Evolutionary conservation across 805 yeast species (phyloP), one percentile per base, ranked within the genome.

Genomic region (Sungouiozyma ichnusensis): DNA sequence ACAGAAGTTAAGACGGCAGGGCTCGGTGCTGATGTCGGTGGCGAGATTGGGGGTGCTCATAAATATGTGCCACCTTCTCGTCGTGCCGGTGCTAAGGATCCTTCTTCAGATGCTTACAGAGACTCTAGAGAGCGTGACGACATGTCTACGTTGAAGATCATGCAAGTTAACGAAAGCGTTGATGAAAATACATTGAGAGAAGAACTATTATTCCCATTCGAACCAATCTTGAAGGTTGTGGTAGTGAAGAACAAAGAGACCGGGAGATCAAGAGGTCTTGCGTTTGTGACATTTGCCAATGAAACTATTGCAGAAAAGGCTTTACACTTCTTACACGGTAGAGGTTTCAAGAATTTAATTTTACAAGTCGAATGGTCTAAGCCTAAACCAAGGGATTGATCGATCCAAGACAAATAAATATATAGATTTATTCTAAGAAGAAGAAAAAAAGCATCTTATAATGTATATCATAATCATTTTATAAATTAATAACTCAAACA

Each of bases 251-350:
- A 87, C 68, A 82, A 86, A 68, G 95, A 84, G 55, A 92, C 97
- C 20, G 92, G 95, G 50, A 81, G 81, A 65, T 84, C 95, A 36
- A 83, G 86, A 68, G 99, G 99, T 59, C 79, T 90, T 65, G 97
- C 97, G 4, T 92, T 85, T 65, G 94, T 88, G 50, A 81, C 90
- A 46, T 84, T 84, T 63, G 76, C 73, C 45, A 73, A 79, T 43
- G 77, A 77, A 58, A 63, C 65, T 44, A 69, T 67, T 52, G 98
- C 97, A 36, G 80, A 83, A 65, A 64, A 62, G 50, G 97, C 96
- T 40, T 69, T 82, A 66, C 79, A 82, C 48, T 61, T 62, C 48
- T 73, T 87, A 65, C 74, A 92, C 63, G 96, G 97, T 57, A 82
- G 78, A 71, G 95, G 97, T 73, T 83, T 82, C 74, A 84, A 82